These are phyloP conservation scores for Ascodesmis nigricans DNA, from an alignment of 495 filamentous ascomycete genomes.

Conservation along the genomic window DNA sequence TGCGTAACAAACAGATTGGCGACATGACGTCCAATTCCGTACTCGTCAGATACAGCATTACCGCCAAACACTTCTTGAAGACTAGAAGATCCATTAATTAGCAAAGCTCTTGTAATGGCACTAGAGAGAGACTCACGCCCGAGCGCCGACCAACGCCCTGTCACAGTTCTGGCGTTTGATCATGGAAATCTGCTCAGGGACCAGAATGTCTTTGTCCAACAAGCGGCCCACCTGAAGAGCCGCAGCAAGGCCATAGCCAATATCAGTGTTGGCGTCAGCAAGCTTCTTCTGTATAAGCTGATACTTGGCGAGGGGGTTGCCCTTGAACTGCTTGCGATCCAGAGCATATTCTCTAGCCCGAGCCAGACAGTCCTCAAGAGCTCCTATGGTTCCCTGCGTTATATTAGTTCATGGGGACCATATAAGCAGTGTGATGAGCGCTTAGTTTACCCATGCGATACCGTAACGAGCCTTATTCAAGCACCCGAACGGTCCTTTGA, in stretches of 20 bases:
- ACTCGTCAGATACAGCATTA: constrained; percentile 93
- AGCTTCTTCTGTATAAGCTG: constrained; percentile 98
- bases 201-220: constrained; percentile 69
- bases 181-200: constrained; percentile 97
- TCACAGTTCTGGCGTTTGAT: constrained; percentile 98
- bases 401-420: no score
- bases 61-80: constrained; percentile 93
- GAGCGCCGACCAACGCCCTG: constrained; percentile 55
- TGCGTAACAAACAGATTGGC: constrained; percentile 94
- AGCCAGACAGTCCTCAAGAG: constrained; percentile 70
- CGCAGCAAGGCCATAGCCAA: constrained; percentile 68
- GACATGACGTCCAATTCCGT: constrained; percentile 81
- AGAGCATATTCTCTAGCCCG: constrained; percentile 69
- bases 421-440: neutral
- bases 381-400: constrained; percentile 52
- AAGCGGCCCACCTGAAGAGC: constrained; percentile 75
- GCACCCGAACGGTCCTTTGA: constrained; percentile 78
- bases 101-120: neutral
- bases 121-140: constrained; percentile 31
- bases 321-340: constrained; percentile 88
- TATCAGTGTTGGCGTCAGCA: constrained; percentile 76
- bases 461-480: constrained; percentile 82
- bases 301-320: constrained; percentile 87
- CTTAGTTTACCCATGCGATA: constrained; percentile 42
- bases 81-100: constrained; percentile 22